A percentile compares a stretch with the other conserved stretches of the same genome.
phyloP scores from a whole-genome alignment of 2,329 filamentous ascomycete genomes.

The Capronia coronata region DNA sequence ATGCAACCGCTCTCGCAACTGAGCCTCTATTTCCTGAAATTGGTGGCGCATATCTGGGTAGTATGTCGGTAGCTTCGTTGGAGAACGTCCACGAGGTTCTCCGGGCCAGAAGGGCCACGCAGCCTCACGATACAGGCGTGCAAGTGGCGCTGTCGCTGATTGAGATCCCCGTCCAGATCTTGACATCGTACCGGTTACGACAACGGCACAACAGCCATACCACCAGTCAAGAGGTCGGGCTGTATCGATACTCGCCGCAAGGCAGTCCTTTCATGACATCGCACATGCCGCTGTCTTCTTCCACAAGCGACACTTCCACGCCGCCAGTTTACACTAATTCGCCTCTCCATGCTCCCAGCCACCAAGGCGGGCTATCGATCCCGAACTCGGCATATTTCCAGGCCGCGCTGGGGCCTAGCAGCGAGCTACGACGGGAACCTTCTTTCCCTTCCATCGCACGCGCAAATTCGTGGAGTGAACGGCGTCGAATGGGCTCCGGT shows the following conservation, averaged over 20 bases:
- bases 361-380: conserved; percentile 31
- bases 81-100: conserved; percentile 79
- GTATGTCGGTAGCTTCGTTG: conserved; percentile 69
- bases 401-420: conserved; percentile 7
- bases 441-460: conserved; percentile 28
- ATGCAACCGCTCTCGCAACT: conserved; percentile 77
- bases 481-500: conserved; percentile 11
- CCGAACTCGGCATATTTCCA: conserved; percentile 35
- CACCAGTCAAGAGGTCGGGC: conserved; percentile 7
- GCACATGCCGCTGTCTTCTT: conserved; percentile 15
- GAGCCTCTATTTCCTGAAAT: conserved; percentile 90
- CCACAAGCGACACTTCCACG: conserved; percentile 14
- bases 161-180: conserved; percentile 65
- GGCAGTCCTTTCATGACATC: conserved; percentile 22
- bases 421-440: conserved; percentile 34
- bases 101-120: conserved; percentile 58
- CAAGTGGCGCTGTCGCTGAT: conserved; percentile 61
- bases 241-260: conserved; percentile 25
- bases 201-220: conserved; percentile 46
- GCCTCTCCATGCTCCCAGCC: conserved; percentile 37
- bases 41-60: conserved; percentile 79
- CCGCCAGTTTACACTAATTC: conserved; percentile 36
- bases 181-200: conserved; percentile 60
- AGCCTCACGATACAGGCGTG: conserved; percentile 51
- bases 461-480: conserved; percentile 29